Evolutionary conservation across 2,329 filamentous ascomycete genomes (phyloP).

Genomic region (Eutypella sp.): DNA sequence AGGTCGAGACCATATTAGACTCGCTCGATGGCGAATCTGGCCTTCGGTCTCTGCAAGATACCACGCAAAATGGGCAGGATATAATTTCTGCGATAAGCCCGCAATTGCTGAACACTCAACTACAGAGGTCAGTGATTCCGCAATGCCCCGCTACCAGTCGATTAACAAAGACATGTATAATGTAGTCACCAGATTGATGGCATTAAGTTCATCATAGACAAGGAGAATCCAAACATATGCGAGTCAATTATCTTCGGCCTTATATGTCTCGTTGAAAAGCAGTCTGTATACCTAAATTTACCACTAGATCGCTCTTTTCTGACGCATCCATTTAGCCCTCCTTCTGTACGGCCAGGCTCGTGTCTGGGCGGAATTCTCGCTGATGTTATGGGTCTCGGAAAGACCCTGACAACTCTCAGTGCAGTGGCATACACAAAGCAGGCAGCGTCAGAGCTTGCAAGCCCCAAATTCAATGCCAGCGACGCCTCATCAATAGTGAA

Average conservation of each 20-base stretch:
- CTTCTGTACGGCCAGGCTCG: too few species aligned
- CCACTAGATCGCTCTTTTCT: too few species aligned
- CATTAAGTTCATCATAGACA: conserved; percentile 1
- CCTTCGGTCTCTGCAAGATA: not conserved
- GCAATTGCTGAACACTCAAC: not conserved
- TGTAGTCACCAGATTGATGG: conserved; percentile 3
- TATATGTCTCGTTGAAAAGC: not conserved
- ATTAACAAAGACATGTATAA: not conserved
- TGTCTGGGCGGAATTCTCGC: not conserved
- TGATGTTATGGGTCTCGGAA: not conserved
- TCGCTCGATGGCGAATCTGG: not conserved
- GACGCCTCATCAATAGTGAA: not conserved
- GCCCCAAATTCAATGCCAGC: too few species aligned
- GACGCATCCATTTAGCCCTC: too few species aligned
- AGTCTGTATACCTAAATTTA: too few species aligned
- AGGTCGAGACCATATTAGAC: not conserved
- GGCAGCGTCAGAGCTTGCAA: too few species aligned
- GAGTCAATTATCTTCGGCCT: not conserved
- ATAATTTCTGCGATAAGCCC: not conserved
- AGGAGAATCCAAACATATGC: not conserved
- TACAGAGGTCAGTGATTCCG: not conserved
- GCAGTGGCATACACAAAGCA: not conserved
- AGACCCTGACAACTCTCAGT: not conserved
- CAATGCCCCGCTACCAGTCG: not conserved
- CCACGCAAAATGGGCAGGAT: not conserved